Evolutionary conservation across 192 early-diverging fungal genomes (phyloP).

Genomic region (Paraglomus occultum): DNA sequence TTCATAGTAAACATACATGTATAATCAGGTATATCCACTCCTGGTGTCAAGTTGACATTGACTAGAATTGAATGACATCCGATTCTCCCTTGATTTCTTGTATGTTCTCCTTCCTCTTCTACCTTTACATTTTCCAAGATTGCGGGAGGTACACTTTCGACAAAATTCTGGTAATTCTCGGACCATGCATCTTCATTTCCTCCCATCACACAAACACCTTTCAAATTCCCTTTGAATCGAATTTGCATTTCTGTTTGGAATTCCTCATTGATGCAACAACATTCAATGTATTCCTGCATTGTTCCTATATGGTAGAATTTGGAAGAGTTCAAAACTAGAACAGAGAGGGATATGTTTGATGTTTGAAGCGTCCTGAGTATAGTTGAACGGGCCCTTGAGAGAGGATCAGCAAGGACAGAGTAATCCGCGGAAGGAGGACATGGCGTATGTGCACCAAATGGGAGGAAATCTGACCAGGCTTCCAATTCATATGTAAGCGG

Average conservation of each 20-base stretch:
- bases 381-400: conserved; percentile 13
- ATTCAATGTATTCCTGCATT: conserved; percentile 39
- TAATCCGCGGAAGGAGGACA: background rate
- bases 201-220: no score
- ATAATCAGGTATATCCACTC: conserved; percentile 21
- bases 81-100: background rate
- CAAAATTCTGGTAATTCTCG: no score
- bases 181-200: no score
- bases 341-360: conserved; percentile 25
- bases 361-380: conserved; percentile 22
- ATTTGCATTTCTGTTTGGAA: conserved; percentile 22
- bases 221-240: no score
- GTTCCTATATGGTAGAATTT: conserved; percentile 46
- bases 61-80: conserved; percentile 29
- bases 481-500: conserved; percentile 37
- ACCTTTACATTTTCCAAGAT: conserved; percentile 9
- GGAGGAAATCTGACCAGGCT: conserved; percentile 44
- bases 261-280: conserved; percentile 20
- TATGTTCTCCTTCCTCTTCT: background rate
- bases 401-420: conserved; percentile 17
- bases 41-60: conserved; percentile 16
- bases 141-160: background rate
- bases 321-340: conserved; percentile 41
- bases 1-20: conserved; percentile 40
- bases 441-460: conserved; percentile 12